Evolutionary conservation across 176 grass and related monocot genomes (phyloP).

Genomic region (Thinopyrum elongatum): DNA sequence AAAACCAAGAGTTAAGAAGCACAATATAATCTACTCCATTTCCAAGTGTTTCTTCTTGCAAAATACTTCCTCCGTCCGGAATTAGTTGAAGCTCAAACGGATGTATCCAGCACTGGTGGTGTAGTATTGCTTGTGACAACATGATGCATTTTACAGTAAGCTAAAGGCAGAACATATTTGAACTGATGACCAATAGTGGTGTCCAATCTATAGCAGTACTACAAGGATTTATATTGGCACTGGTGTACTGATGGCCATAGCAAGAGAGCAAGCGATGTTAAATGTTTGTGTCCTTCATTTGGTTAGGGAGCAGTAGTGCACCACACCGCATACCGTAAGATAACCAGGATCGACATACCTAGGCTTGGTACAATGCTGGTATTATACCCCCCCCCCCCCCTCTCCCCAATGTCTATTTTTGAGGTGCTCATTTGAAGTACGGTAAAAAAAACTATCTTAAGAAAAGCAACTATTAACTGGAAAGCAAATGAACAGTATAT

Average conservation of each 20-base stretch:
- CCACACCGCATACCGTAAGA: not conserved
- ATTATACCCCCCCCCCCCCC: not conserved
- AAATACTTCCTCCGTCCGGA: not conserved
- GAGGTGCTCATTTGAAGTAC: not conserved
- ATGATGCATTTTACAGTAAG: not conserved
- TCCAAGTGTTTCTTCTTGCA: not conserved
- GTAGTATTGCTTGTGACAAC: not conserved
- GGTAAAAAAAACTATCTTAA: not conserved
- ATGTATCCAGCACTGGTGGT: no score
- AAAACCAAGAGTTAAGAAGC: not conserved
- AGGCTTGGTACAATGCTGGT: not conserved
- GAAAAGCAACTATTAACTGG: not conserved
- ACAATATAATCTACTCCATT: not conserved
- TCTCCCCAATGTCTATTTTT: not conserved
- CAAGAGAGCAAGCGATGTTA: constrained; percentile 3
- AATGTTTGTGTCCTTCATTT: not conserved
- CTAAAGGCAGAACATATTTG: not conserved
- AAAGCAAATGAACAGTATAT: not conserved
- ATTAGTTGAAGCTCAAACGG: no score
- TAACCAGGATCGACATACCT: not conserved
- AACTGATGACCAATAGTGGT: not conserved
- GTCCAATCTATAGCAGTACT: not conserved
- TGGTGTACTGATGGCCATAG: not conserved
- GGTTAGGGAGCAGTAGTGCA: not conserved
- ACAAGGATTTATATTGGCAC: not conserved